Evolutionary conservation across 2,329 filamentous ascomycete genomes (phyloP).

Genomic region (Aspergillus sp.): DNA sequence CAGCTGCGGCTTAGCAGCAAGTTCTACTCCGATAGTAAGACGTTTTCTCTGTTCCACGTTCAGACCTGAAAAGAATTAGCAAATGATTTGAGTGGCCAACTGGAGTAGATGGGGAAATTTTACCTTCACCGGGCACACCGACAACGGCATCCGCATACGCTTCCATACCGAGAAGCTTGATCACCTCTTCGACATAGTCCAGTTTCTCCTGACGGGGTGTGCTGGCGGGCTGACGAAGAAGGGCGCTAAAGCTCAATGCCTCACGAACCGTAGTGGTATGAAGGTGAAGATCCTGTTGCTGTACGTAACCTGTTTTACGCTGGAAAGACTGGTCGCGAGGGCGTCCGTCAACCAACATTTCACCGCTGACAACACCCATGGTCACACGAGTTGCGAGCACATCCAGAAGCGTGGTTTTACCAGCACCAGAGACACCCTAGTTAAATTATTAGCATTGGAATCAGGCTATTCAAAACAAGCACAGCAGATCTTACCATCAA

Average conservation of each 20-base stretch:
- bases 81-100: not conserved
- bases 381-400: constrained; percentile 81
- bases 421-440: constrained; percentile 78
- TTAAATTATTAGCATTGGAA: constrained; percentile 15
- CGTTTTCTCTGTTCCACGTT: constrained; percentile 68
- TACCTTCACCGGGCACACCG: constrained; percentile 82
- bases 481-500: constrained; percentile 61
- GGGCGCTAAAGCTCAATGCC: constrained; percentile 79
- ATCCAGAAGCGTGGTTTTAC: constrained; percentile 88
- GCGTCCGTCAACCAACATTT: constrained; percentile 78
- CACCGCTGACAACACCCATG: constrained; percentile 83
- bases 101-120: not conserved
- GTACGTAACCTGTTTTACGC: constrained; percentile 87
- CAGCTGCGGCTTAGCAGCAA: constrained; percentile 86
- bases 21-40: constrained; percentile 92
- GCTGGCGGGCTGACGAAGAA: constrained; percentile 77
- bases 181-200: constrained; percentile 85
- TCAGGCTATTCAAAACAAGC: constrained; percentile 26
- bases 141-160: constrained; percentile 88
- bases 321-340: constrained; percentile 81
- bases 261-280: constrained; percentile 84
- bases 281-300: constrained; percentile 89
- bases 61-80: constrained; percentile 38
- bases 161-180: constrained; percentile 86
- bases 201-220: constrained; percentile 75